Conservation (phyloP, 2,329 filamentous ascomycete species). For the Colletotrichum karsti region DNA sequence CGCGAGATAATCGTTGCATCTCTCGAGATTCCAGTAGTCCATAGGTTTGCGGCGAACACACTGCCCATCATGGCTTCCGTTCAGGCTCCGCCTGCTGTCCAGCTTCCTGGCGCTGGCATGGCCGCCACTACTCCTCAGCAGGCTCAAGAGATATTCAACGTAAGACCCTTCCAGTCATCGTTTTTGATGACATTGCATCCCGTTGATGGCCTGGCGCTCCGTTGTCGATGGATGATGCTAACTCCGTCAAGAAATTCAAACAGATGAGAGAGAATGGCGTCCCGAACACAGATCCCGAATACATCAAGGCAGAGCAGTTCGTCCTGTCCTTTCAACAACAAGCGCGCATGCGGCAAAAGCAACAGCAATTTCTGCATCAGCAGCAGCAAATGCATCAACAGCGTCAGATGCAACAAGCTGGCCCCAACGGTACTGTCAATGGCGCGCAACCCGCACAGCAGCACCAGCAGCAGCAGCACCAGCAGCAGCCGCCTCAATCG, state of each 20-base stretch:
- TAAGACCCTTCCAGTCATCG: slow-evolving; percentile 48
- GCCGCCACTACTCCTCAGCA: slow-evolving; percentile 78
- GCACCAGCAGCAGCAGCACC: slow-evolving; percentile 47
- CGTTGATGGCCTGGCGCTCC: background rate
- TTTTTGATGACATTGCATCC: background rate
- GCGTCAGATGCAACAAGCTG: slow-evolving; percentile 59
- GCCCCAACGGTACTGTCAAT: slow-evolving; percentile 63
- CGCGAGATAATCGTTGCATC: slow-evolving; percentile 26
- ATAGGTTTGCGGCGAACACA: slow-evolving; percentile 19
- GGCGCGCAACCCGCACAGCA: slow-evolving; percentile 53
- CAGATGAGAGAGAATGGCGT: slow-evolving; percentile 89
- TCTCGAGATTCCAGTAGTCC: slow-evolving; percentile 29
- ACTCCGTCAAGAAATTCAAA: slow-evolving; percentile 75
- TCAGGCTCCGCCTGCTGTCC: slow-evolving; percentile 75
- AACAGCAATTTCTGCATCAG: slow-evolving; percentile 52
- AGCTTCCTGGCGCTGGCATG: slow-evolving; percentile 70
- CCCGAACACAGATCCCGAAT: slow-evolving; percentile 84
- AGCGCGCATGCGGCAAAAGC: slow-evolving; percentile 61
- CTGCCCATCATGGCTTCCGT: slow-evolving; percentile 75
- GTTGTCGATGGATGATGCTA: background rate
- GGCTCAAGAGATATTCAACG: slow-evolving; percentile 77
- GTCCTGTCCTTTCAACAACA: slow-evolving; percentile 76
- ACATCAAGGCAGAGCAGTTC: slow-evolving; percentile 81
- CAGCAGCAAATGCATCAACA: slow-evolving; percentile 59
- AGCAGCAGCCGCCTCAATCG: slow-evolving; percentile 40